Conservation (phyloP, 768 basidiomycete genomes). For the Sistotremastrum niveocremeum region DNA sequence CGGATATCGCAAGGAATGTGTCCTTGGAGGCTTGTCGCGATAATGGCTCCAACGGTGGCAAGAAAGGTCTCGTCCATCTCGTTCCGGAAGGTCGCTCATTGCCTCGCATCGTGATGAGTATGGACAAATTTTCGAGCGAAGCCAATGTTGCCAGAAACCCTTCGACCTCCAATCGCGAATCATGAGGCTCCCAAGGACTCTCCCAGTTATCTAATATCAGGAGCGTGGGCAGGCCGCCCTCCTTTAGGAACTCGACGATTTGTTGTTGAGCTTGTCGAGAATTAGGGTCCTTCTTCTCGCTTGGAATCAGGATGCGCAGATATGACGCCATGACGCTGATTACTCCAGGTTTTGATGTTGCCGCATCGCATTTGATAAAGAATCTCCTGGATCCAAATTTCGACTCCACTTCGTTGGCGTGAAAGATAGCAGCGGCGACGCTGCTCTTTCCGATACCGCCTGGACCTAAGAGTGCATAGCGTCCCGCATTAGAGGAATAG, state of each 20-base stretch:
- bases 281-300: too few relatives aligned
- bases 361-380: constrained; percentile 23
- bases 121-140: constrained; percentile 14
- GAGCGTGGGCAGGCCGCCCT: constrained; percentile 12
- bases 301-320: too few relatives aligned
- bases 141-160: constrained; percentile 14
- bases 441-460: constrained; percentile 30
- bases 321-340: too few relatives aligned
- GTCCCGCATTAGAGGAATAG: too few relatives aligned
- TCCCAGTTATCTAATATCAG: constrained; percentile 29
- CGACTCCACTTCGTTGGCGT: constrained; percentile 11
- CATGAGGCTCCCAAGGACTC: constrained; percentile 21
- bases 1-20: constrained; percentile 10
- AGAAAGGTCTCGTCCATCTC: constrained; percentile 11
- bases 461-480: constrained; percentile 8
- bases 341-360: constrained; percentile 10
- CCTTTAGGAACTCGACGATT: too few relatives aligned
- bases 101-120: constrained; percentile 24
- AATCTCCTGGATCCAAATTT: constrained; percentile 14
- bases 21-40: constrained; percentile 4
- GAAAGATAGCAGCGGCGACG: constrained; percentile 20
- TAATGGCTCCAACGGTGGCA: constrained; percentile 9
- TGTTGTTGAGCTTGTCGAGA: too few relatives aligned
- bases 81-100: constrained; percentile 10
- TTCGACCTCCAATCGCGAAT: constrained; percentile 11